Conservation (phyloP, 352 stramenopile species). For the Pythium sp. region DNA sequence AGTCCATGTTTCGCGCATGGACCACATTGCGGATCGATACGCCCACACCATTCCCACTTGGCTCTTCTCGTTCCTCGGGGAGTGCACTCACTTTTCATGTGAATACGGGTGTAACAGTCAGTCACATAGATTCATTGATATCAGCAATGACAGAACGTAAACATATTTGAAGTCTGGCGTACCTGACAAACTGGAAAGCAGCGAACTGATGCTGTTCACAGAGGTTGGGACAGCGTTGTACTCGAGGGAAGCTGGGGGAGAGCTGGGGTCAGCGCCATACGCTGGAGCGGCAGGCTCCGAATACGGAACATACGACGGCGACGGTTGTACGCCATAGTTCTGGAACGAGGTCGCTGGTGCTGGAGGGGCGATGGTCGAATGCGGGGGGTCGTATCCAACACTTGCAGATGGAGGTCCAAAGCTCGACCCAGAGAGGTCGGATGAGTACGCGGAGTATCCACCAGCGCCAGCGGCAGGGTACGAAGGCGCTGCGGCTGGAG, state of each 20-base stretch:
- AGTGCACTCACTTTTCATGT: conserved; percentile 32
- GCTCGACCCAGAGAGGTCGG: conserved; percentile 17
- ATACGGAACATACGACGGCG: conserved; percentile 24
- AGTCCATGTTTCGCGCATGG: conserved; percentile 70
- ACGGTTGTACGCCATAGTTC: conserved; percentile 17
- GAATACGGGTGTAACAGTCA: neutral
- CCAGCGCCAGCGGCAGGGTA: neutral
- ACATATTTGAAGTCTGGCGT: neutral
- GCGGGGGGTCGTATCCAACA: conserved; percentile 26
- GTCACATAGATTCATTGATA: neutral
- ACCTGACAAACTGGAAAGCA: conserved; percentile 63
- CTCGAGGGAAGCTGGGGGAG: conserved; percentile 46
- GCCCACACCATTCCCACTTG: conserved; percentile 57
- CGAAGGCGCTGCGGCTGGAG: neutral
- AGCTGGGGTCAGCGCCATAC: conserved; percentile 14
- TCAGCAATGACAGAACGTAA: neutral
- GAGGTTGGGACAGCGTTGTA: conserved; percentile 33
- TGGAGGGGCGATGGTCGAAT: conserved; percentile 21
- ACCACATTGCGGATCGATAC: conserved; percentile 55
- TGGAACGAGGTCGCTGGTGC: conserved; percentile 19
- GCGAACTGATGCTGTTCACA: conserved; percentile 51
- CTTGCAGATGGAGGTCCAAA: conserved; percentile 26
- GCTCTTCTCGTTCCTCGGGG: conserved; percentile 48
- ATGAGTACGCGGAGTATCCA: conserved; percentile 3
- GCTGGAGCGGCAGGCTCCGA: neutral